phyloP scores from a whole-genome alignment of 371 early-diverging fungal species.

The Actinomortierella ambigua region DNA sequence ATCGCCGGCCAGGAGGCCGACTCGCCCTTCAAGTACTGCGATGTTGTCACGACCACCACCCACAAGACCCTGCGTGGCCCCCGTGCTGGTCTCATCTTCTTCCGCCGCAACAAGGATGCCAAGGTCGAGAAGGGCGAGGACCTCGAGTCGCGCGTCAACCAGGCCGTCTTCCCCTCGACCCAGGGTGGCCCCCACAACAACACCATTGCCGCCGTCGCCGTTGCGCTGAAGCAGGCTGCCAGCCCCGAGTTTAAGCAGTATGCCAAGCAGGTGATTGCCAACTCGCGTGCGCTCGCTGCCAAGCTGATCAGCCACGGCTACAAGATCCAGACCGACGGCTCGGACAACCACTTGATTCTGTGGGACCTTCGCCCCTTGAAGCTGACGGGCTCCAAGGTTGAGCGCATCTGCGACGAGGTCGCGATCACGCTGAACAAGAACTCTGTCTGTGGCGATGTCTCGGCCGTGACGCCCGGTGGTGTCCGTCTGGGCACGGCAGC shows the following conservation, averaged over 20 bases:
- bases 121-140: slow-evolving; percentile 74
- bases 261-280: slow-evolving; percentile 90
- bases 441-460: slow-evolving; percentile 89
- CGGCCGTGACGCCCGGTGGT: slow-evolving; percentile 91
- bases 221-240: slow-evolving; percentile 95
- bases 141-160: slow-evolving; percentile 94
- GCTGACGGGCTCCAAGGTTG: slow-evolving; percentile 87
- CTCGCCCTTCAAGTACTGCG: slow-evolving; percentile 96
- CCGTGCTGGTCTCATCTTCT: slow-evolving; percentile 98
- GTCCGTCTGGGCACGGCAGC: slow-evolving; percentile 91
- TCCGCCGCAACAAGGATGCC: slow-evolving; percentile 79
- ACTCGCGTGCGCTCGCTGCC: slow-evolving; percentile 84
- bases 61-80: slow-evolving; percentile 99
- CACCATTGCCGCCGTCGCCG: slow-evolving; percentile 98
- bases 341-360: slow-evolving; percentile 95
- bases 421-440: slow-evolving; percentile 95
- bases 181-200: slow-evolving; percentile 99
- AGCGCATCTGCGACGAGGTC: slow-evolving; percentile 96
- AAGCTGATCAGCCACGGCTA: slow-evolving; percentile 80
- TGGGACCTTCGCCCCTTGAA: slow-evolving; percentile 89
- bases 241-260: slow-evolving; percentile 94
- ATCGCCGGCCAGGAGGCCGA: slow-evolving; percentile 89
- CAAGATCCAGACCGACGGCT: slow-evolving; percentile 91
- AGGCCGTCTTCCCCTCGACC: slow-evolving; percentile 97
- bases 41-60: slow-evolving; percentile 99